phyloP scores from a whole-genome alignment of 2,329 filamentous ascomycete genomes.

The Coleophoma eucalyptorum region DNA sequence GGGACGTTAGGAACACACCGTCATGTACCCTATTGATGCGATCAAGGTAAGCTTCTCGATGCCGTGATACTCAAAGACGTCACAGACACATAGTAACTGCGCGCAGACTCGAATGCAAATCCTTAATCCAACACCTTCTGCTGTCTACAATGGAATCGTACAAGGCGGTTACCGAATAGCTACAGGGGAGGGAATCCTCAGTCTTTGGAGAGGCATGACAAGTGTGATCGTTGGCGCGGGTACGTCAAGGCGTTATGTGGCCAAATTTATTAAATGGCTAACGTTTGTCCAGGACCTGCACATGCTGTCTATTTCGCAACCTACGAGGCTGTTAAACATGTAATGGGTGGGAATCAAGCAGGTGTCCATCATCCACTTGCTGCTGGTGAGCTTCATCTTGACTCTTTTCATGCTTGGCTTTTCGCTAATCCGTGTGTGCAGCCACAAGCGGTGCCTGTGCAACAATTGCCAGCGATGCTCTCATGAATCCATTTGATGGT shows the following conservation, averaged over 20 bases:
- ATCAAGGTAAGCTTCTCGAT: conserved; percentile 68
- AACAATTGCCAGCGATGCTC: conserved; percentile 93
- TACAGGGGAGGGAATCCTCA: conserved; percentile 81
- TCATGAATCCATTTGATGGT: conserved; percentile 99
- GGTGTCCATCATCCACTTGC: conserved; percentile 90
- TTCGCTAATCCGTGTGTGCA: conserved; percentile 39
- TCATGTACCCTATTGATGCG: conserved; percentile 98
- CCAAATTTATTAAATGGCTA: conserved; percentile 9
- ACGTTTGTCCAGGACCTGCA: conserved; percentile 67
- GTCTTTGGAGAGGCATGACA: conserved; percentile 93
- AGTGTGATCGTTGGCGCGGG: conserved; percentile 95
- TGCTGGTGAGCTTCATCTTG: conserved; percentile 59
- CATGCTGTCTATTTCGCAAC: conserved; percentile 98
- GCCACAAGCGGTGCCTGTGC: conserved; percentile 91
- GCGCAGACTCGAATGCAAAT: conserved; percentile 95
- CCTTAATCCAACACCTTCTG: conserved; percentile 74
- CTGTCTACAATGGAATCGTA: conserved; percentile 84
- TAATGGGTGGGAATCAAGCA: conserved; percentile 86
- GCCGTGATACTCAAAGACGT: too few relatives aligned
- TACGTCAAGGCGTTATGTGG: conserved; percentile 38
- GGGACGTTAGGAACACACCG: conserved; percentile 77
- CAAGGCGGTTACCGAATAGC: conserved; percentile 93
- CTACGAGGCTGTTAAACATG: conserved; percentile 94
- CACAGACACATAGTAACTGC: too few relatives aligned
- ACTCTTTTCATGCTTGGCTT: too few relatives aligned